Base-by-base conservation (phyloP, 768 basidiomycete species). In the Boletus coccyginus region DNA sequence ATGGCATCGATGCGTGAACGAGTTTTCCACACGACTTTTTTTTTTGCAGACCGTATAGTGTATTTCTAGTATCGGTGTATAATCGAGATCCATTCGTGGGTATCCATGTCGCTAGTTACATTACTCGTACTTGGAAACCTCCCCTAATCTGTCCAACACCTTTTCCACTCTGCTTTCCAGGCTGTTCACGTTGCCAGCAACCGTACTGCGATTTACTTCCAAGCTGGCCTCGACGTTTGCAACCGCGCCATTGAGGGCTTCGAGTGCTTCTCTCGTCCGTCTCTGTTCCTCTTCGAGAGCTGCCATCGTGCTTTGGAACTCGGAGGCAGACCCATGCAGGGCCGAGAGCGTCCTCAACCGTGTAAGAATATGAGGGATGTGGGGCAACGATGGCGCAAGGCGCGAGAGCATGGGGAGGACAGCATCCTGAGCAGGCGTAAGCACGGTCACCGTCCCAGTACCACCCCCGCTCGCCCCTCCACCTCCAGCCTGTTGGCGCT, bases 281-380 rank as follows among this genome's bases (percentile, higher is more conserved):
- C 78, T 78, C 63, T 94, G 90, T 58, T 91, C 88, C 53, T 84
- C 83, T 69, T 91, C 88, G 33, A 95, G 74, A 46, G 78, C 70
- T 16, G 78, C 72, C 5, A 98, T 75, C 3, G 85, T 83, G 21
- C 75, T 78, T 50, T 87, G 82, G 64, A 98, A 94, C 27, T 87
- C 82, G 2, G 86, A 80, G 0, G 96, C 92, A 46, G 90, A 85
- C 0, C 86, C 79, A 65, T 99, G 96, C 56, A 99, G 72, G 0
- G 83, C 68, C 10, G 91, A 86, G 5, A 99, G 78, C 11, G 94
- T 94, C 39, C 92, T 85, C 38, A 99, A 73, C 14, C 96, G 90
- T 5, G 90, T 85, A 27, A 99, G 81, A 24, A 99, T 88, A 62
- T 97, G 93, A 2, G 95, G 90, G 43, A 92, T 88, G 60, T 92